Evolutionary conservation across 139 green algal genomes (phyloP).

Genomic region (Astrephomene gubernaculifera): DNA sequence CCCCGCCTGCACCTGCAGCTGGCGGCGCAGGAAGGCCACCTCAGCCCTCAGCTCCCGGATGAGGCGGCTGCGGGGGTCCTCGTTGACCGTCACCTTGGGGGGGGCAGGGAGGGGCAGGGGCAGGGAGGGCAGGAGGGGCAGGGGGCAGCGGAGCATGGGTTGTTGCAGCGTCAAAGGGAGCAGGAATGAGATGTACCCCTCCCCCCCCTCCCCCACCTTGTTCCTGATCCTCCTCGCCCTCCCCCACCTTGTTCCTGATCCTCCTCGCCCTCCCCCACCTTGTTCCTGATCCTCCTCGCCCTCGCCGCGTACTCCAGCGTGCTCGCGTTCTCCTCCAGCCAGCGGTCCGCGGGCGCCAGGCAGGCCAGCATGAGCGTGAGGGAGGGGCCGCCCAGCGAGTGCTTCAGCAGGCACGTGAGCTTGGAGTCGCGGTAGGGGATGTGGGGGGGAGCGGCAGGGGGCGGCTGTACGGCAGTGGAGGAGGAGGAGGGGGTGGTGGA

Average conservation of each 20-base stretch:
- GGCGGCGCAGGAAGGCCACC: conserved; percentile 58
- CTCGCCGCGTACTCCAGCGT: conserved; percentile 69
- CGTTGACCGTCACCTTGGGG: conserved; percentile 68
- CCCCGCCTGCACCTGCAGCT: conserved; percentile 44
- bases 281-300: conserved; percentile 58
- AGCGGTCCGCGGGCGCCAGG: conserved; percentile 47
- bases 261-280: conserved; percentile 44
- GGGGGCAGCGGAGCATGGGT: too few relatives aligned
- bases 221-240: too few relatives aligned
- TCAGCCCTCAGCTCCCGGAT: conserved; percentile 67
- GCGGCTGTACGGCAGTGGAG: not conserved
- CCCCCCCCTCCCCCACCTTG: too few relatives aligned
- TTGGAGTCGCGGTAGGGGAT: conserved; percentile 70
- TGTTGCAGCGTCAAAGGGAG: too few relatives aligned
- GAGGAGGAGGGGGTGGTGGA: conserved; percentile 7
- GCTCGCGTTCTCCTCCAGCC: conserved; percentile 63
- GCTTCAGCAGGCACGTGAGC: conserved; percentile 71
- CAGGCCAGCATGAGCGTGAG: conserved; percentile 70
- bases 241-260: too few relatives aligned
- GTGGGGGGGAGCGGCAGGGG: not conserved
- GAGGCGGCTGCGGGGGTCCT: conserved; percentile 66
- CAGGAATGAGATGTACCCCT: too few relatives aligned
- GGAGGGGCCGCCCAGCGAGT: conserved; percentile 63
- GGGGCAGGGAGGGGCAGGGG: too few relatives aligned
- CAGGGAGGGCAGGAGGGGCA: too few relatives aligned